Evolutionary conservation across 352 stramenopile genomes (phyloP).

Genomic region (Globisporangium spiculum): DNA sequence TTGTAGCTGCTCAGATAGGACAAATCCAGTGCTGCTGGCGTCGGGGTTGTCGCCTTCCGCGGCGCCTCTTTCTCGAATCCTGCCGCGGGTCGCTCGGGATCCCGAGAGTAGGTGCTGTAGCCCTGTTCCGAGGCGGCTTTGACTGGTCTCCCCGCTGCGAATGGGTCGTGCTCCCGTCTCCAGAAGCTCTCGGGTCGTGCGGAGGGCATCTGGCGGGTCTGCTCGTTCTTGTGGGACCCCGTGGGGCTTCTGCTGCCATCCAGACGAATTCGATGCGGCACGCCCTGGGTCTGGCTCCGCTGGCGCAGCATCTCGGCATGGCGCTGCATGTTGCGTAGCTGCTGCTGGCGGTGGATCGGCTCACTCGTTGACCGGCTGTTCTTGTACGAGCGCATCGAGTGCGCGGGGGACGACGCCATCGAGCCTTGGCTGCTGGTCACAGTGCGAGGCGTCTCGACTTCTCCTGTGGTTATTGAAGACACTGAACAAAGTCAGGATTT

Average conservation of each 20-base stretch:
- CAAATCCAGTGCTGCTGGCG: slow-evolving; percentile 13
- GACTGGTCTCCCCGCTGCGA: not conserved
- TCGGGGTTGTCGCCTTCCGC: not conserved
- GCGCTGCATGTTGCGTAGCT: slow-evolving; percentile 16
- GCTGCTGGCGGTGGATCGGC: slow-evolving; percentile 15
- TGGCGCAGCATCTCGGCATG: slow-evolving; percentile 16
- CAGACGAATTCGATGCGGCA: slow-evolving; percentile 7
- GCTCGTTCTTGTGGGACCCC: slow-evolving; percentile 8
- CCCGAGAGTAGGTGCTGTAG: slow-evolving; percentile 3
- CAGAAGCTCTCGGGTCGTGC: not conserved
- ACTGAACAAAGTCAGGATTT: not conserved
- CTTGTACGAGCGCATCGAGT: not conserved
- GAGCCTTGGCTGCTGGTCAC: slow-evolving; percentile 6
- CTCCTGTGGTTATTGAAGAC: slow-evolving; percentile 1
- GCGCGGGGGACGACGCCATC: not conserved
- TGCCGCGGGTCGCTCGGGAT: not conserved
- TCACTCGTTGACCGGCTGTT: slow-evolving; percentile 11
- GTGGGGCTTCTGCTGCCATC: slow-evolving; percentile 6
- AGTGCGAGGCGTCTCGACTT: slow-evolving; percentile 8
- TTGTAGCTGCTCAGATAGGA: slow-evolving; percentile 28
- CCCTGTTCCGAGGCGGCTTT: slow-evolving; percentile 16
- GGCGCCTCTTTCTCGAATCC: not conserved
- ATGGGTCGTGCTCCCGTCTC: slow-evolving; percentile 9
- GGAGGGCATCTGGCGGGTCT: not conserved
- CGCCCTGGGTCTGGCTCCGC: slow-evolving; percentile 9